Evolutionary conservation across 2,329 filamentous ascomycete genomes (phyloP).

Genomic region (Shiraia sp.): DNA sequence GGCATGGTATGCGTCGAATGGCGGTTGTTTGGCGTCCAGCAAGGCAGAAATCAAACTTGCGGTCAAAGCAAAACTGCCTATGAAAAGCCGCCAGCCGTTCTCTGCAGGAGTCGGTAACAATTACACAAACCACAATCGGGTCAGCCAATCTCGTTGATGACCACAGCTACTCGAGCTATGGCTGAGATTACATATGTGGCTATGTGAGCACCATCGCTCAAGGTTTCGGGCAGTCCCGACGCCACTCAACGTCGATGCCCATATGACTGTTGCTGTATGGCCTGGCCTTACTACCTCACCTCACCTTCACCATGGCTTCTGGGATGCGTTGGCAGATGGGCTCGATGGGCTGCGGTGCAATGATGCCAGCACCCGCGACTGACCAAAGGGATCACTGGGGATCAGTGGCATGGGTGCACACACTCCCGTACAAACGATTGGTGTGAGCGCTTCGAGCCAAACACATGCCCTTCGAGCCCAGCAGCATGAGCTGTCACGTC

Average conservation of each 20-base stretch:
- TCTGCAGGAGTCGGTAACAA: neutral
- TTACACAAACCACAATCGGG: conserved; percentile 2
- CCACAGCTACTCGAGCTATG: conserved; percentile 12
- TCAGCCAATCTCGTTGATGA: conserved; percentile 11
- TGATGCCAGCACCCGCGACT: conserved; percentile 12
- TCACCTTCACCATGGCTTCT: conserved; percentile 7
- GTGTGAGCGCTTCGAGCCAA: conserved; percentile 28
- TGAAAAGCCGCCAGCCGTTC: conserved; percentile 4
- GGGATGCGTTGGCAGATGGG: conserved; percentile 31
- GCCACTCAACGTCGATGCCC: neutral
- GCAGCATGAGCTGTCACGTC: conserved; percentile 20
- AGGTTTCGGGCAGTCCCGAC: conserved; percentile 1
- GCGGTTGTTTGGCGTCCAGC: conserved; percentile 15
- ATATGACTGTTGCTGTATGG: neutral
- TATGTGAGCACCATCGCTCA: conserved; percentile 1
- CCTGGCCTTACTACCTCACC: too few species aligned
- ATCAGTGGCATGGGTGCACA: conserved; percentile 17
- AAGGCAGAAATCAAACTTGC: conserved; percentile 33
- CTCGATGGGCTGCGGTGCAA: conserved; percentile 8
- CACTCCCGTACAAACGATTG: conserved; percentile 41
- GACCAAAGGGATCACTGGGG: conserved; percentile 14
- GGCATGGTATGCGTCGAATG: neutral
- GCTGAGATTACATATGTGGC: conserved; percentile 13
- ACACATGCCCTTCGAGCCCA: conserved; percentile 13
- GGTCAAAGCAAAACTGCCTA: conserved; percentile 19